Evolutionary conservation across 2,329 filamentous ascomycete species (phyloP).

Genomic region (Alternaria consortialis): DNA sequence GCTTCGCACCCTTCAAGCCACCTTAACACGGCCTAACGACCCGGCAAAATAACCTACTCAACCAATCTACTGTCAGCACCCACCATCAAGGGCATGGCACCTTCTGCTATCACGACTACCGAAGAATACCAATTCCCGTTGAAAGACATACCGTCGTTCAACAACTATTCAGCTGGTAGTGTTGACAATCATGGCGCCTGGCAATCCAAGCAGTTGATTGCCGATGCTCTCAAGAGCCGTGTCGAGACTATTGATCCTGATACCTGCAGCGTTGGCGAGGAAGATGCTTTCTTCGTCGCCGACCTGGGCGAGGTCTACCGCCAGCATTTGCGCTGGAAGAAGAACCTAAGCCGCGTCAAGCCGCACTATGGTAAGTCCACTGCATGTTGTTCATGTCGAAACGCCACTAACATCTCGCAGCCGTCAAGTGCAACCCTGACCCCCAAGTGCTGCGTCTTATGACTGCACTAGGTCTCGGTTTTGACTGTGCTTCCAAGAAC

Average conservation of each 20-base stretch:
- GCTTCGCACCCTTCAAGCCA: constrained; percentile 92
- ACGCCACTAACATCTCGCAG: constrained; percentile 58
- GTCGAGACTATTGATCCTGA: constrained; percentile 87
- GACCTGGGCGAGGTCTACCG: constrained; percentile 98
- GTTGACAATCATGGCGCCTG: constrained; percentile 60
- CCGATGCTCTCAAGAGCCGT: constrained; percentile 84
- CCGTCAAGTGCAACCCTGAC: constrained; percentile 99
- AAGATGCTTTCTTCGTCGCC: constrained; percentile 98
- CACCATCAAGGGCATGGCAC: constrained; percentile 71
- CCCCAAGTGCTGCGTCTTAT: constrained; percentile 87
- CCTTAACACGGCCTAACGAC: constrained; percentile 73
- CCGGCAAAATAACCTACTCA: constrained; percentile 25
- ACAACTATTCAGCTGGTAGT: constrained; percentile 41
- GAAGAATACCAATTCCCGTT: constrained; percentile 54
- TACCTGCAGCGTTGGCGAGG: constrained; percentile 87
- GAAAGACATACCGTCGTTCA: constrained; percentile 44
- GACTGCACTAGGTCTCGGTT: constrained; percentile 87
- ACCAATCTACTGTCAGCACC: constrained; percentile 32
- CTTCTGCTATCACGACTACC: constrained; percentile 67
- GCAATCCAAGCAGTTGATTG: constrained; percentile 80
- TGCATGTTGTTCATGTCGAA: background rate
- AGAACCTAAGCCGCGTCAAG: constrained; percentile 88
- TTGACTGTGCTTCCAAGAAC: constrained; percentile 97
- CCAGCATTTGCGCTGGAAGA: constrained; percentile 98
- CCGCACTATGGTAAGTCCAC: constrained; percentile 85